Conservation (phyloP, 192 early-diverging fungal species). For the Backusella parvicylindrica region DNA sequence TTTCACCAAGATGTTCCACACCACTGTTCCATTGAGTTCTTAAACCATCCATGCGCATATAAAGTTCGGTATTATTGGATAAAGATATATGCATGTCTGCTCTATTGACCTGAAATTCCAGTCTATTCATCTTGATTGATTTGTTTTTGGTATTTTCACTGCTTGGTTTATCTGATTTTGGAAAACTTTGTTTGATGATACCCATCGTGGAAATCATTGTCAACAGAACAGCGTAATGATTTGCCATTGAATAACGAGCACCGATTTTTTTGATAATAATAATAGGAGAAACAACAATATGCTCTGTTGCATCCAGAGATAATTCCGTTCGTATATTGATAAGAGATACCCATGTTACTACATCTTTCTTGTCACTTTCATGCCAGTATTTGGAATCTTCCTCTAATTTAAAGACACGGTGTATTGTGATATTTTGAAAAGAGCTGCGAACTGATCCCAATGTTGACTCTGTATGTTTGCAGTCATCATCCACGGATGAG, state of each 20-base stretch:
- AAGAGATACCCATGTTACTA: neutral
- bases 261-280: constrained; percentile 17
- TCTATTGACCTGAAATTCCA: constrained; percentile 21
- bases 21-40: constrained; percentile 4
- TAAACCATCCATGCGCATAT: constrained; percentile 21
- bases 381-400: neutral
- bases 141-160: neutral
- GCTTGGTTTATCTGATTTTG: neutral
- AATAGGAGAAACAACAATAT: neutral
- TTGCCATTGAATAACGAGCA: constrained; percentile 6
- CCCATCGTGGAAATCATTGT: neutral
- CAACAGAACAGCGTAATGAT: constrained; percentile 19
- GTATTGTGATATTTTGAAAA: neutral
- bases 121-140: neutral
- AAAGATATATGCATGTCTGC: constrained; percentile 14
- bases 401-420: neutral
- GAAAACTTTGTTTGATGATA: neutral
- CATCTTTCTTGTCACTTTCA: neutral
- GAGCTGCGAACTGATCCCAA: neutral
- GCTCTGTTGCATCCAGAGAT: neutral
- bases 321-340: neutral
- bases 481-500: neutral
- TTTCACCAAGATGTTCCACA: neutral
- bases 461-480: neutral
- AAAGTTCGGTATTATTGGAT: constrained; percentile 15